phyloP scores from a whole-genome alignment of 2,329 filamentous ascomycete genomes.

The Cercospora sp. region DNA sequence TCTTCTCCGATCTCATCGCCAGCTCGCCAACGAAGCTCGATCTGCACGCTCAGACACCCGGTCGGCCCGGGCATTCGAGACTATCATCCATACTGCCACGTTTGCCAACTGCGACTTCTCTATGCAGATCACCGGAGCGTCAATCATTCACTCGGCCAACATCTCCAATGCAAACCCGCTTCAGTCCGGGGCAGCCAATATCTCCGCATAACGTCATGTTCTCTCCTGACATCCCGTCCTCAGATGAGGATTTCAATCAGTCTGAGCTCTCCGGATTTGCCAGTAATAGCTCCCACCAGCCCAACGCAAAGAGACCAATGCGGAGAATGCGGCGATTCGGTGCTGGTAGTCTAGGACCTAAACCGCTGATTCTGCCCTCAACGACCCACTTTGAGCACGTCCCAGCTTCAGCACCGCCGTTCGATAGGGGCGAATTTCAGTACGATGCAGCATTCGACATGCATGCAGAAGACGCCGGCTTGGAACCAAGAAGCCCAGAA shows the following conservation, averaged over 20 bases:
- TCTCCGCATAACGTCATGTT: slow-evolving; percentile 21
- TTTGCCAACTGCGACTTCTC: slow-evolving; percentile 38
- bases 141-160: slow-evolving; percentile 22
- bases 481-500: not conserved
- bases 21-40: slow-evolving; percentile 42
- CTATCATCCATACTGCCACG: slow-evolving; percentile 40
- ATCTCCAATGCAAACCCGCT: slow-evolving; percentile 18
- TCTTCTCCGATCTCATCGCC: slow-evolving; percentile 42
- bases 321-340: slow-evolving; percentile 42
- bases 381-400: slow-evolving; percentile 34
- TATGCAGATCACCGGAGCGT: slow-evolving; percentile 33
- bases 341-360: slow-evolving; percentile 38
- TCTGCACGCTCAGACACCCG: slow-evolving; percentile 35
- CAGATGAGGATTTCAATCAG: slow-evolving; percentile 19
- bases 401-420: slow-evolving; percentile 34
- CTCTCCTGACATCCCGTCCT: slow-evolving; percentile 26
- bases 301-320: slow-evolving; percentile 24
- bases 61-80: slow-evolving; percentile 32
- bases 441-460: slow-evolving; percentile 4
- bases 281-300: slow-evolving; percentile 7
- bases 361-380: slow-evolving; percentile 40
- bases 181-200: slow-evolving; percentile 15
- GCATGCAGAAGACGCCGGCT: not conserved
- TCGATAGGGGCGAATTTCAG: slow-evolving; percentile 25
- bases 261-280: slow-evolving; percentile 18